Evolutionary conservation across 208 protist genomes (phyloP).

Genomic region (Leishmania guyanensis): DNA sequence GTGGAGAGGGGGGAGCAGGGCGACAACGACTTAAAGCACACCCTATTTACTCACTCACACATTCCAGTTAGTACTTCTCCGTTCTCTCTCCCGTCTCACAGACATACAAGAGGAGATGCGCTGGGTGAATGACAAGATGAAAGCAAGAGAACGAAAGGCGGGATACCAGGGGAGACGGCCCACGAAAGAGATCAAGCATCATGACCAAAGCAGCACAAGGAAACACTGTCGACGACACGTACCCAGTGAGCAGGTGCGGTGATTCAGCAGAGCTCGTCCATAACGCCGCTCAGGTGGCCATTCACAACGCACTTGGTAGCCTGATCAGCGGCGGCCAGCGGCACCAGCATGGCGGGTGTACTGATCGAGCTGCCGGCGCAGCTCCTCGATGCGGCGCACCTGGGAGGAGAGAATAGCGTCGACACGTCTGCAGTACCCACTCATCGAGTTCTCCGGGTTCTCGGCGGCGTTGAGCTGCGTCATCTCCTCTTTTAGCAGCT

Average conservation of each 20-base stretch:
- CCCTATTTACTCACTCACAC: neutral
- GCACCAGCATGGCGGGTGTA: conserved; percentile 60
- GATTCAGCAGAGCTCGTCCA: neutral
- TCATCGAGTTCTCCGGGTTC: conserved; percentile 87
- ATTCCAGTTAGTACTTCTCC: too few relatives aligned
- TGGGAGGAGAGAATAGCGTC: conserved; percentile 79
- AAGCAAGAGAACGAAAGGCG: neutral
- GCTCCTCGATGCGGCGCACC: conserved; percentile 71
- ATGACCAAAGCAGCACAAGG: conserved; percentile 8
- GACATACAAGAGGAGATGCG: too few relatives aligned
- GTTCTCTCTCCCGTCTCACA: neutral
- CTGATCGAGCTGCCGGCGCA: conserved; percentile 78
- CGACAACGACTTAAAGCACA: neutral
- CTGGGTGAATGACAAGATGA: neutral
- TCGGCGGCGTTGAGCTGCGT: conserved; percentile 91
- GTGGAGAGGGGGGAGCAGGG: neutral
- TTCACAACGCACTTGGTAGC: neutral
- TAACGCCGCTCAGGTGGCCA: neutral
- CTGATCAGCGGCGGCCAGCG: conserved; percentile 13
- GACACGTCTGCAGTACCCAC: conserved; percentile 88
- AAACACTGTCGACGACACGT: neutral
- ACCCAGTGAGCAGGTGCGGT: neutral
- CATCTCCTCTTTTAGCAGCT: conserved; percentile 93
- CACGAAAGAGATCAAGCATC: conserved; percentile 4
- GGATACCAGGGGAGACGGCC: neutral